Conservation (phyloP, 495 filamentous ascomycete species). For the Neurospora sp. region DNA sequence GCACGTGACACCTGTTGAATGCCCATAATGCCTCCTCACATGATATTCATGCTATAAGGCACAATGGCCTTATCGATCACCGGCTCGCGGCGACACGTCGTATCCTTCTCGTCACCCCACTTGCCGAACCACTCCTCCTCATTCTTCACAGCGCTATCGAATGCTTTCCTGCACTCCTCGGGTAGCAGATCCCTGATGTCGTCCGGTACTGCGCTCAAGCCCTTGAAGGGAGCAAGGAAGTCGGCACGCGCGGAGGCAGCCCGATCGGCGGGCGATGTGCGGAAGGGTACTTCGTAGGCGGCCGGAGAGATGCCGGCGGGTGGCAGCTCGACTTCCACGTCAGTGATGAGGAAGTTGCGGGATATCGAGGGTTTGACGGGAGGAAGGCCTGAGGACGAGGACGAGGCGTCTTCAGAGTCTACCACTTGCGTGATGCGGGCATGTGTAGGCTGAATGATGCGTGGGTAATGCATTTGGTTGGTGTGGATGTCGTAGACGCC, state of each 20-base stretch:
- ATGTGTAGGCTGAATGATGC: slow-evolving; percentile 82
- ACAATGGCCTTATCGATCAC: slow-evolving; percentile 48
- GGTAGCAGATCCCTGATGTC: slow-evolving; percentile 64
- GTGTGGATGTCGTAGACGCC: slow-evolving; percentile 92
- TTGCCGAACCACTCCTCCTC: slow-evolving; percentile 63
- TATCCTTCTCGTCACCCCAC: slow-evolving; percentile 55
- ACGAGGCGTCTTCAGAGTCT: slow-evolving; percentile 14
- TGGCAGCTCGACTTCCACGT: slow-evolving; percentile 57
- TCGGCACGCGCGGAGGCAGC: slow-evolving; percentile 13
- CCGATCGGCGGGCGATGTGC: slow-evolving; percentile 20
- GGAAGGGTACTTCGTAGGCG: slow-evolving; percentile 38
- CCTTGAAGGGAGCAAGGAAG: slow-evolving; percentile 50
- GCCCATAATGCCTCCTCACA: background rate
- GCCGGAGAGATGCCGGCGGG: slow-evolving; percentile 26
- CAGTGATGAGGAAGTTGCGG: slow-evolving; percentile 66
- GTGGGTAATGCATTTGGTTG: slow-evolving; percentile 78
- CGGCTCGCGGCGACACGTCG: slow-evolving; percentile 32
- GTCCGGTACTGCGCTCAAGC: slow-evolving; percentile 51
- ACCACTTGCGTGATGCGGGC: slow-evolving; percentile 63
- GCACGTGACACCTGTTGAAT: background rate
- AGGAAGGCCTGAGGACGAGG: slow-evolving; percentile 43
- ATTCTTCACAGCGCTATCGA: slow-evolving; percentile 48
- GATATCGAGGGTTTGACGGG: slow-evolving; percentile 53
- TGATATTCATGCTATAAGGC: slow-evolving; percentile 28
- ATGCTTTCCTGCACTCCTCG: slow-evolving; percentile 57